phyloP scores from a whole-genome alignment of 2,329 filamentous ascomycete genomes.

The Taxawa tesnikishii region DNA sequence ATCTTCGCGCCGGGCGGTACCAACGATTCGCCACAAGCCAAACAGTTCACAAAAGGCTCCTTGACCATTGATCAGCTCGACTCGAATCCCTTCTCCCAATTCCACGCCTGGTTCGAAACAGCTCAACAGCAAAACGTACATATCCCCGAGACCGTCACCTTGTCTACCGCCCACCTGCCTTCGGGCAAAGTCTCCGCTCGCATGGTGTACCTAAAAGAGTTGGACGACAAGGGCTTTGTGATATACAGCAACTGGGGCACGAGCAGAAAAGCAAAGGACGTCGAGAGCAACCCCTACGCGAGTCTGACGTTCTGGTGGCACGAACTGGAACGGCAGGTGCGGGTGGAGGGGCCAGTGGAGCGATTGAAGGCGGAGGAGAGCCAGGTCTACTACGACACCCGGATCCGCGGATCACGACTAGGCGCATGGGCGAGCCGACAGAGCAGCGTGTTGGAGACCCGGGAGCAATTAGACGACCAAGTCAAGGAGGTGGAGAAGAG shows the following conservation, averaged over 20 bases:
- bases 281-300: constrained; percentile 63
- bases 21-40: constrained; percentile 50
- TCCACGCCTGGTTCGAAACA: constrained; percentile 76
- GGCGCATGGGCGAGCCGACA: constrained; percentile 92
- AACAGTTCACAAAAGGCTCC: constrained; percentile 59
- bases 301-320: constrained; percentile 88
- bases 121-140: constrained; percentile 50
- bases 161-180: constrained; percentile 75
- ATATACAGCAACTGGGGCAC: constrained; percentile 90
- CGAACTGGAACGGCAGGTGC: constrained; percentile 72
- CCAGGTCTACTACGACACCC: constrained; percentile 50
- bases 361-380: constrained; percentile 59
- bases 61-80: constrained; percentile 51
- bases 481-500: constrained; percentile 64
- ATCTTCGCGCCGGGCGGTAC: constrained; percentile 53
- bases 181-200: constrained; percentile 75
- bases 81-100: constrained; percentile 63
- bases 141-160: constrained; percentile 78
- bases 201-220: constrained; percentile 89
- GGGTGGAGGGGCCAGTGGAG: constrained; percentile 69
- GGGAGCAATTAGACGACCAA: constrained; percentile 62
- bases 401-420: constrained; percentile 68
- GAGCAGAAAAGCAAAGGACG: constrained; percentile 54
- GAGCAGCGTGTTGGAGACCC: constrained; percentile 60
- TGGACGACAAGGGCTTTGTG: constrained; percentile 73